Percentiles rank a stretch among this genome's conserved stretches.
These are phyloP conservation scores for Cladosporium phlei DNA, from an alignment of 2,329 filamentous ascomycete species.

Conservation along the genomic window DNA sequence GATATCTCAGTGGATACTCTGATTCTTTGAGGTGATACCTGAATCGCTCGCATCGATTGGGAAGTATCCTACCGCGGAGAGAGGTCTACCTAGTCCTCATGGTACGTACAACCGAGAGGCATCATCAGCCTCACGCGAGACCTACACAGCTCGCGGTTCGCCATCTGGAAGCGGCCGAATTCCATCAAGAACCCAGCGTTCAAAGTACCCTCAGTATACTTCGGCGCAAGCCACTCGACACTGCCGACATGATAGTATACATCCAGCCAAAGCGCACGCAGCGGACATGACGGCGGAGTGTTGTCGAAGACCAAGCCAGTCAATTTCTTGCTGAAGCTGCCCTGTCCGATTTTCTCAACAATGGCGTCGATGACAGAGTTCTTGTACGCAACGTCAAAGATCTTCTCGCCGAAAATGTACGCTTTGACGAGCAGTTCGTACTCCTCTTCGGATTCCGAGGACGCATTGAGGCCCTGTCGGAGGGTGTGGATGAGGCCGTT, in stretches of 20 bases:
- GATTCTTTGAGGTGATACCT: no score
- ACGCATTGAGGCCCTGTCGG: no score
- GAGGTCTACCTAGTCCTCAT: no score
- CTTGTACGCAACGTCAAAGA: conserved; percentile 23
- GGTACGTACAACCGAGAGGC: background rate
- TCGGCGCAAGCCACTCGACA: conserved; percentile 2
- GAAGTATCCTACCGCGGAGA: no score
- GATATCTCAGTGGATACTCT: no score
- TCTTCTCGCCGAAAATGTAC: conserved; percentile 25
- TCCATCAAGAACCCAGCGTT: conserved; percentile 16
- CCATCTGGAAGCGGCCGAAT: conserved; percentile 6
- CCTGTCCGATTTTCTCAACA: conserved; percentile 10
- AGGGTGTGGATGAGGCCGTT: background rate
- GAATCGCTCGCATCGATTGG: no score
- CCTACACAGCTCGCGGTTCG: background rate
- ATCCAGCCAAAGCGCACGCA: conserved; percentile 19
- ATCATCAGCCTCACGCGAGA: no score
- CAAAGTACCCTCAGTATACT: background rate
- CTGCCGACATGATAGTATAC: conserved; percentile 16
- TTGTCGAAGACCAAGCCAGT: conserved; percentile 17
- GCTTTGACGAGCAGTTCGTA: conserved; percentile 13
- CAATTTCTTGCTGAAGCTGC: conserved; percentile 3
- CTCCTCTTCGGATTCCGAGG: background rate
- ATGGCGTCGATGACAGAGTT: conserved; percentile 20
- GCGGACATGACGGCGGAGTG: conserved; percentile 13